These are phyloP conservation scores for Marchantia paleacea DNA, from an alignment of 225 moss, liverwort and hornwort genomes.

Conservation along the genomic window DNA sequence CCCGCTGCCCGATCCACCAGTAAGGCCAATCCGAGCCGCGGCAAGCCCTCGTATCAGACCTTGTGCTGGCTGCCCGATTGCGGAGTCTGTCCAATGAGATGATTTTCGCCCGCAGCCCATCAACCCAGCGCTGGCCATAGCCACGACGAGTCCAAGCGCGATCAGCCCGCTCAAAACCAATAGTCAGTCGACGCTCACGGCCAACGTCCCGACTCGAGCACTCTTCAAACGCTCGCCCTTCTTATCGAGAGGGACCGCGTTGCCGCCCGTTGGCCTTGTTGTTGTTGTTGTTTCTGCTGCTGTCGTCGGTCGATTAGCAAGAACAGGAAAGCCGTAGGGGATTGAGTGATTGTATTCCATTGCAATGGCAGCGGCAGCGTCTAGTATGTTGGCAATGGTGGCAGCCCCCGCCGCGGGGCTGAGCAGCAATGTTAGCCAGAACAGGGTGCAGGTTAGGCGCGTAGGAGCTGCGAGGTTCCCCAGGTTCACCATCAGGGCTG, in stretches of 20 bases:
- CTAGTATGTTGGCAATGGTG: constrained; percentile 24
- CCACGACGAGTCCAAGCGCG: not conserved
- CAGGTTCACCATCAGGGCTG: constrained; percentile 27
- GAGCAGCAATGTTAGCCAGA: constrained; percentile 10
- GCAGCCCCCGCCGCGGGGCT: constrained; percentile 19
- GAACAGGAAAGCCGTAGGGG: not conserved
- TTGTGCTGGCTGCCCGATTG: not conserved
- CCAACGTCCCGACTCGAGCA: not conserved
- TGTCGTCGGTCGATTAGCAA: not conserved
- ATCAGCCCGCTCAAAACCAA: constrained; percentile 6
- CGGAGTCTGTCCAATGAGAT: not conserved
- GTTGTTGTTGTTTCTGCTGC: not conserved
- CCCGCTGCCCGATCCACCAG: constrained; percentile 1
- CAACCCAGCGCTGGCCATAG: not conserved
- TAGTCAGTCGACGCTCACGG: not conserved
- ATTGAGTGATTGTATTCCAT: not conserved
- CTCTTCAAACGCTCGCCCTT: no score
- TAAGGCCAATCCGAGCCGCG: not conserved
- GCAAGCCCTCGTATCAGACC: not conserved
- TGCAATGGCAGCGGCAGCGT: constrained; percentile 31
- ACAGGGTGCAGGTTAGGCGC: constrained; percentile 22
- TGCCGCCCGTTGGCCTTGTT: not conserved
- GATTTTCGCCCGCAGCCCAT: not conserved
- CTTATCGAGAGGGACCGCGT: not conserved
- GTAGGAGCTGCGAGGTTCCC: constrained; percentile 23